Base-by-base conservation (phyloP, 192 early-diverging fungal species). In the Rhizophagus prolifer region DNA sequence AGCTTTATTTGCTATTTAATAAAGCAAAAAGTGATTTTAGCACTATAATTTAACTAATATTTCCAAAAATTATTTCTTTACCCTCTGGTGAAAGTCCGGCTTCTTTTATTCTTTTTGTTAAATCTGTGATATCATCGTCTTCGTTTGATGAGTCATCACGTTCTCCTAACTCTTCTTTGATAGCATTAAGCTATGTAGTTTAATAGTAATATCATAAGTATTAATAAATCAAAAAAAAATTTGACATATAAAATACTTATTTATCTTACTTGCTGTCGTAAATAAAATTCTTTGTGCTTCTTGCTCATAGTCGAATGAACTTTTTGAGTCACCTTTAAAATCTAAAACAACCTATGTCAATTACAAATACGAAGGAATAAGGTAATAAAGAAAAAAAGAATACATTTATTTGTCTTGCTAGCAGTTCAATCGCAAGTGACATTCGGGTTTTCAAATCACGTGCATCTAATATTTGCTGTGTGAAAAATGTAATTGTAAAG, bases 91-190 rank as follows among this genome's bases (percentile, higher is more conserved):
- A 79, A 19, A 94, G 80, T 41, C 87, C 87, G 16, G 87, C 87
- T 16, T 87, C 88, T 16, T 69, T 50, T 31, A 94, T 72, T 54
- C 88, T 80, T 34, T 85, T 86, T 63, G 79, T 78, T 9, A 94
- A 82, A 21, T 87, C 86, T 4, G 79, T 79, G n/a, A 92, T 74
- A 50, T 94, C 93, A 63, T 92, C 90, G 21, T 91, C 89, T 47
- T 90, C 91, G 19, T 80, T 76, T 16, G 72, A 78, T 3, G 61
- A 44, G 26, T 83, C 83, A 71, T 93, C 90, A 31, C 77, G 86
- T 70, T 92, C 92, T 4, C 92, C 93, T 14, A 94, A 81, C 76
- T 95, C 94, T 76, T 91, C 87, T 71, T 93, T 92, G 72, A 95
- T 94, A 9, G 92, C 94, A 31, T 89, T 87, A 62, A 95, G 82